Conservation (phyloP, 345 rosid genomes). For the Ceriops decandra region DNA sequence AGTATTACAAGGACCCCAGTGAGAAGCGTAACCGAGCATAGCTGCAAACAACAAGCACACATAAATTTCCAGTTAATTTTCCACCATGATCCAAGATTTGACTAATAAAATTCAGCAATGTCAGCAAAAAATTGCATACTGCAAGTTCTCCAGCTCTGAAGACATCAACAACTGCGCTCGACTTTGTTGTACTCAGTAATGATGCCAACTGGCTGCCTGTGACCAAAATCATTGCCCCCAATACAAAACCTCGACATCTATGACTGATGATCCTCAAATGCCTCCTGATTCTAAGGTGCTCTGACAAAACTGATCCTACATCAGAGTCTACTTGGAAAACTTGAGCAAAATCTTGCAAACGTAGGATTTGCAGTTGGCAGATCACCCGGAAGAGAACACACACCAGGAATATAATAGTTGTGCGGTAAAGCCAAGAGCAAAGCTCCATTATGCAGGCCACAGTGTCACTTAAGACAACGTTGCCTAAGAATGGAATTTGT, state of each 20-base stretch:
- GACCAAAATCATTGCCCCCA: constrained; percentile 58
- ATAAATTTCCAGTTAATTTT: not conserved
- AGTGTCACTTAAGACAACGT: constrained; percentile 62
- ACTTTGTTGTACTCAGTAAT: constrained; percentile 69
- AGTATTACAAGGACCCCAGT: constrained; percentile 57
- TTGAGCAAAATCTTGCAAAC: constrained; percentile 77
- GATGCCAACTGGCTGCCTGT: constrained; percentile 87
- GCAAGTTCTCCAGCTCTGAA: constrained; percentile 85
- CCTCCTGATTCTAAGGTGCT: constrained; percentile 80
- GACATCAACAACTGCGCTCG: constrained; percentile 46
- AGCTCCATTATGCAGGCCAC: constrained; percentile 84
- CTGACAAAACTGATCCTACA: constrained; percentile 61
- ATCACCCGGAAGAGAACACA: constrained; percentile 82
- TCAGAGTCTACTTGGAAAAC: constrained; percentile 74
- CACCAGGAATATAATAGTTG: constrained; percentile 70
- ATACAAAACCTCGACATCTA: constrained; percentile 59
- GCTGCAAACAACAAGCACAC: constrained; percentile 34
- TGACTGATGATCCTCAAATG: constrained; percentile 92
- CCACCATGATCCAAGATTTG: not conserved
- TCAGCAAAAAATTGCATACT: constrained; percentile 34
- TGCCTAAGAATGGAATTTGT: constrained; percentile 81
- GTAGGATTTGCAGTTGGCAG: constrained; percentile 89
- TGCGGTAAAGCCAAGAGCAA: constrained; percentile 86
- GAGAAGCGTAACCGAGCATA: constrained; percentile 72
- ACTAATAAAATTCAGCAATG: not conserved